phyloP scores from a whole-genome alignment of 148 eudicot genomes.

The Cornus florida region DNA sequence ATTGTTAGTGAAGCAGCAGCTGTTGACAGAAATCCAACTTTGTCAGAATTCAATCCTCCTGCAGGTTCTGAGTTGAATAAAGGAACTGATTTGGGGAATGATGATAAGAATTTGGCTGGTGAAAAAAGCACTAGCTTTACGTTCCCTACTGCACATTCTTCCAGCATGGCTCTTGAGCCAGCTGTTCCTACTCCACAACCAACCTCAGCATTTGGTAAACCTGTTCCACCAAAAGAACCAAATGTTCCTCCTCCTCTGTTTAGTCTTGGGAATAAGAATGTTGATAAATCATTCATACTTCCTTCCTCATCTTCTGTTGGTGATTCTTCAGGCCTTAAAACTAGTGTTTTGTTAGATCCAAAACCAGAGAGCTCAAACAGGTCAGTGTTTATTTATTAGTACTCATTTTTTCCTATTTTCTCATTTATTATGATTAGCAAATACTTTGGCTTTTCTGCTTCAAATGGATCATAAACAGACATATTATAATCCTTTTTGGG shows the following conservation, averaged over 20 bases:
- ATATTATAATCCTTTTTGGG: too few species aligned
- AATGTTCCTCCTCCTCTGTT: constrained; percentile 20
- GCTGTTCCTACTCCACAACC: constrained; percentile 27
- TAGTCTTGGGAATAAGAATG: constrained; percentile 26
- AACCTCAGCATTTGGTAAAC: constrained; percentile 20
- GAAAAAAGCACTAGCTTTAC: constrained; percentile 20
- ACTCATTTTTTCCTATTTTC: background rate
- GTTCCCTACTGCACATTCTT: constrained; percentile 27
- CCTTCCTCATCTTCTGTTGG: constrained; percentile 27
- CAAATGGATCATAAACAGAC: background rate
- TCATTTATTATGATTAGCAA: background rate
- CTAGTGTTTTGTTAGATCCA: constrained; percentile 11
- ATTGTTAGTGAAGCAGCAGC: constrained; percentile 16
- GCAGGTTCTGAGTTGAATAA: constrained; percentile 16
- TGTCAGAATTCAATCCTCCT: constrained; percentile 24
- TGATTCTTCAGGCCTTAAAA: constrained; percentile 24
- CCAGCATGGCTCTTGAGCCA: constrained; percentile 17
- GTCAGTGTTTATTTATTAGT: constrained; percentile 29
- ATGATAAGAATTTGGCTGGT: constrained; percentile 28
- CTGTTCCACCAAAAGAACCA: constrained; percentile 25
- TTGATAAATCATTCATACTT: constrained; percentile 28
- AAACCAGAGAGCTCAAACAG: constrained; percentile 43
- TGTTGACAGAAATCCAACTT: constrained; percentile 18
- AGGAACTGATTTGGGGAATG: constrained; percentile 18
- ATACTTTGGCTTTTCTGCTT: background rate